Evolutionary conservation across 2,329 filamentous ascomycete genomes (phyloP).

Genomic region (Teratosphaeria pseudoeucalypti): DNA sequence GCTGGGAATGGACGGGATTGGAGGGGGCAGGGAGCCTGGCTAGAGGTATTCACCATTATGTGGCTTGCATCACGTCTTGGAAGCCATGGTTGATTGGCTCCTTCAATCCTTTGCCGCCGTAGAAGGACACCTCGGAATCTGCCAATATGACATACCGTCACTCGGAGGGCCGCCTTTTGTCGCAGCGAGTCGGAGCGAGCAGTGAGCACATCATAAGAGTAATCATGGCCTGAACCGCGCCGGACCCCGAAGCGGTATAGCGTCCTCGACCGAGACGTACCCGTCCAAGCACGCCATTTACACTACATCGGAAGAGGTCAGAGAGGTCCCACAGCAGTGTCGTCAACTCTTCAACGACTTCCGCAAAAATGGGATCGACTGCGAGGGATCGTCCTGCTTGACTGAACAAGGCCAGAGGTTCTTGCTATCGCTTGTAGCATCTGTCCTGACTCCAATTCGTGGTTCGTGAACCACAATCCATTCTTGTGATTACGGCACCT

Average conservation of each 20-base stretch:
- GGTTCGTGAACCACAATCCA: background rate
- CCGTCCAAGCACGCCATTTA: background rate
- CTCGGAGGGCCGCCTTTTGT: background rate
- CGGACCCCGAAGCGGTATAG: background rate
- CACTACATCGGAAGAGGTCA: background rate
- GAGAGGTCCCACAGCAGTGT: background rate
- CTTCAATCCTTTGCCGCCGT: background rate
- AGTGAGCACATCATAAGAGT: background rate
- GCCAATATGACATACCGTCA: background rate
- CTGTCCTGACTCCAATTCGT: background rate
- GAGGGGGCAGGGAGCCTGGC: background rate
- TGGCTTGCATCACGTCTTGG: background rate
- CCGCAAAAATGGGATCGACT: background rate
- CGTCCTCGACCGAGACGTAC: background rate
- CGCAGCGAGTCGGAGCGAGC: background rate
- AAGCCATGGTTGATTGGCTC: background rate
- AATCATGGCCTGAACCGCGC: background rate
- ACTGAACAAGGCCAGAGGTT: background rate
- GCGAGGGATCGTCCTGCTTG: background rate
- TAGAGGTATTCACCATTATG: background rate
- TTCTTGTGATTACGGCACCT: background rate
- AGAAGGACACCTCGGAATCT: background rate
- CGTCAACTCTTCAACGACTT: background rate
- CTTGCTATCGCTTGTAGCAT: background rate
- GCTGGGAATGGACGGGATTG: background rate